A percentile compares a stretch with the other conserved stretches of the same genome.
These are phyloP conservation scores for Clitocybe nebularis DNA, from an alignment of 1,284 basidiomycete genomes.

Conservation along the genomic window DNA sequence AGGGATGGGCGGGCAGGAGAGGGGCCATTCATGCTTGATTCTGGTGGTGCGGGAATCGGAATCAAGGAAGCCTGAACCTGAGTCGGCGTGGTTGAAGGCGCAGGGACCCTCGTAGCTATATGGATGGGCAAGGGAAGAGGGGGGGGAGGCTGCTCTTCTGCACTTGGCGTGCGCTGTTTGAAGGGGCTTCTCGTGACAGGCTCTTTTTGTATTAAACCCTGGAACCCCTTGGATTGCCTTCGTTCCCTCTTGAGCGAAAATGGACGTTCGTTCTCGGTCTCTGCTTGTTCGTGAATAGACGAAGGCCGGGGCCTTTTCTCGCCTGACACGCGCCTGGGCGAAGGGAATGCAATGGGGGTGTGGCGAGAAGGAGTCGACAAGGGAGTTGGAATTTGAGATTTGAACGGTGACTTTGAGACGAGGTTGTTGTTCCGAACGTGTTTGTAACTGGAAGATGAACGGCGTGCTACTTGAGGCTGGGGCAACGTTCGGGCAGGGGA, in stretches of 20 bases:
- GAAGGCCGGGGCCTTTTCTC: constrained; percentile 68
- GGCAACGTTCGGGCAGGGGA: constrained; percentile 28
- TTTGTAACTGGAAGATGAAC: constrained; percentile 79
- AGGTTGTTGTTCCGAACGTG: constrained; percentile 79
- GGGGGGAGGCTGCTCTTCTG: constrained; percentile 22
- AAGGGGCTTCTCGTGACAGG: constrained; percentile 88
- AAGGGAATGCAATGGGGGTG: constrained; percentile 31
- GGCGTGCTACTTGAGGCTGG: constrained; percentile 54
- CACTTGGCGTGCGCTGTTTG: constrained; percentile 27
- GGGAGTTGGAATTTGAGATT: constrained; percentile 52
- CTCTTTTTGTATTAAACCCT: constrained; percentile 70
- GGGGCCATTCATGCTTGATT: constrained; percentile 27
- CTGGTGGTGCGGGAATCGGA: no score
- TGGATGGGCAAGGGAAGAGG: constrained; percentile 21
- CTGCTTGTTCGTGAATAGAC: constrained; percentile 64
- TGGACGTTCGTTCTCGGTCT: constrained; percentile 69
- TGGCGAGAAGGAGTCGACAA: constrained; percentile 34
- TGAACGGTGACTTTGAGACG: constrained; percentile 89
- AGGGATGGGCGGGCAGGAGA: constrained; percentile 71
- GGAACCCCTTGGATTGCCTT: constrained; percentile 71
- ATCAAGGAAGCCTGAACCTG: no score
- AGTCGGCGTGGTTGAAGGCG: constrained; percentile 21
- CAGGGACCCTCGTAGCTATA: constrained; percentile 17
- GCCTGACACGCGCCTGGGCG: constrained; percentile 59
- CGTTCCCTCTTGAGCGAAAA: constrained; percentile 70